Base-by-base conservation (phyloP, 176 grass and related monocot genomes). In the Ensete ventricosum region DNA sequence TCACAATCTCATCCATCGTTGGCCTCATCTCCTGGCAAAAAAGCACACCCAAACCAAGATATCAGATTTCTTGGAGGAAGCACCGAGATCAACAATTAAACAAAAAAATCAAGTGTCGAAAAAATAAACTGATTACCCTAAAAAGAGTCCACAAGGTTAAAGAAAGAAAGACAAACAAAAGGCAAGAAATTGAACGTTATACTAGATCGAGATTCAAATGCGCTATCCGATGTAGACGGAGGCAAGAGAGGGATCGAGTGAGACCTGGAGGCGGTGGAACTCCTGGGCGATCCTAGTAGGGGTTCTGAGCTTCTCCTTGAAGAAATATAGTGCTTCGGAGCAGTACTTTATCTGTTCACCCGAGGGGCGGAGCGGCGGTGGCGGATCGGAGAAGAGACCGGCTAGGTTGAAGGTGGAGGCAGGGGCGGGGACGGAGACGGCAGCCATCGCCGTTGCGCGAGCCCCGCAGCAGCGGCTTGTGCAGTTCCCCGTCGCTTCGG, bases 241-340 rank as follows among this genome's bases (percentile, higher is more conserved):
- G n/a, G 2, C 17, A 16, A 20, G 10, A 8, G 14, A 53, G 7
- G 24, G 3, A 23, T 69, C 20, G 0, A 9, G 14, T 19, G 14
- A 48, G 71, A 93, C 95, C 88, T 85, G 90, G 63, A 98, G 86
- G 11, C 29, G 11, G 29, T 2, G 4, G 69, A 84, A 98, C 76
- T 98, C 90, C 71, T 84, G 54, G 54, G 62, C 3, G 16, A 94
- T 72, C 53, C 29, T 72, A 2, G 12, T 12, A 17, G 69, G 78
- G 23, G 85, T 64, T 55, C 20, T 67, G 53, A 83, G 69, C 88
- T 87, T 91, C 59, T 82, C 84, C 6, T 84, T 77, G 51, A 99
- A 83, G 80, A 9, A 76, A 72, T 73, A 79, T 17, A 89, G 82
- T 71, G 86, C 86, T 64, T 78, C 75, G 17, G 82, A 80, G 86